Evolutionary conservation across 257 asterid species (phyloP).

Genomic region (Ajuga chamaepitys): DNA sequence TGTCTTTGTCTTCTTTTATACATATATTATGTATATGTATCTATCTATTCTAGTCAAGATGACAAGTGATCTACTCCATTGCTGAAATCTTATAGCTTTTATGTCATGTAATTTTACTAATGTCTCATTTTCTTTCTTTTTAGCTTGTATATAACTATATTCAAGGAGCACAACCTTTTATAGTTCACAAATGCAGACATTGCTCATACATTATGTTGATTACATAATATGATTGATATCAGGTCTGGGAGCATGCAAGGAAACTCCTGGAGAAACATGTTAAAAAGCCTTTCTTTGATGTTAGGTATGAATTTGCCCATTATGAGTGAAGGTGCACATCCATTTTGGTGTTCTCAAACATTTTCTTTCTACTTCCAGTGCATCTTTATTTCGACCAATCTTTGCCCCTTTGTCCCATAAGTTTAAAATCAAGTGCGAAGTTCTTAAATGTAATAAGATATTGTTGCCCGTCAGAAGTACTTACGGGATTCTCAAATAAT

Average conservation of each 20-base stretch:
- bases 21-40: no score
- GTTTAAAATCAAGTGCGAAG: no score
- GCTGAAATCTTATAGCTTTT: neutral
- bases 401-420: no score
- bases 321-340: neutral
- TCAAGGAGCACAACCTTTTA: neutral
- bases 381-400: no score
- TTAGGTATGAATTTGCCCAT: conserved; percentile 39
- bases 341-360: neutral
- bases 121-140: neutral
- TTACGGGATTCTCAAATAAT: neutral
- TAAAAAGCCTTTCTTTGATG: conserved; percentile 86
- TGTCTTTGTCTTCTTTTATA: no score
- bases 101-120: neutral
- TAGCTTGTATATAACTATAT: neutral
- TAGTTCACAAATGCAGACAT: neutral
- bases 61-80: neutral
- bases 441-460: no score
- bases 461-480: neutral
- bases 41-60: no score
- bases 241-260: conserved; percentile 97
- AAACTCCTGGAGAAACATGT: conserved; percentile 92
- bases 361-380: neutral
- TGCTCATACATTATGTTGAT: neutral
- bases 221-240: conserved; percentile 19